Base-by-base conservation (phyloP, 1,139 yeast genomes). In the Sugiyamaella japonica region DNA sequence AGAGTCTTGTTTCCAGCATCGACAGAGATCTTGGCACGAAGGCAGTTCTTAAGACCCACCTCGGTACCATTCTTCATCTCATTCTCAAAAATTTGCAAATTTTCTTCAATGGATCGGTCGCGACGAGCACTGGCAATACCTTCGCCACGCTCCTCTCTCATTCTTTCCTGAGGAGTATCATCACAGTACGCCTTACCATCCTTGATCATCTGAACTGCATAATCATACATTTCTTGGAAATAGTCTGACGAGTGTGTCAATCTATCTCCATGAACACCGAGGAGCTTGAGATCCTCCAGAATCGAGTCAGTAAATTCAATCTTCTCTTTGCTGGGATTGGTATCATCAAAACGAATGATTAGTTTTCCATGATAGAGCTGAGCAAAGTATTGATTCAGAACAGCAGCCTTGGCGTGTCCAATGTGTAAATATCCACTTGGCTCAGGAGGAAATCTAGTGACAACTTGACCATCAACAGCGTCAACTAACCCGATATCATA, bases 121-220 rank as follows among this genome's bases (percentile, higher is more conserved):
- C 98, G 88, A 77, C 97, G 86, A 50, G 81, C 84, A 53, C 96
- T 86, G 55, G 91, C 85, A 65, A 89, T 86, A 71, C 98, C 99
- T 60, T 89, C 96, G 88, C 89, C 89, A 80, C 99, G 88, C 79
- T 93, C 95, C 70, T 90, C 96, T 77, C 99, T 87, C 98, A 93
- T 93, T 71, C 81, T 79, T 68, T 91, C 98, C 67, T 84, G 82
- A 55, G 90, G 89, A 48, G 98, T 93, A 69, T 93, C 97, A 70
- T 93, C 98, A 78, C 96, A 89, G 76, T 93, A 93, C 48, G 98
- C 98, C 65, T 88, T 85, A 59, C 97, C 98, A 55, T 88, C 96
- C 74, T 88, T 87, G 77, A 93, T 91, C 83, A 91, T 73, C 69
- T 87, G 76, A 56, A 89, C 71, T 57, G 96, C 95, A 61, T 83